phyloP scores from a whole-genome alignment of 2,329 filamentous ascomycete species.

The Exophiala calicioides region DNA sequence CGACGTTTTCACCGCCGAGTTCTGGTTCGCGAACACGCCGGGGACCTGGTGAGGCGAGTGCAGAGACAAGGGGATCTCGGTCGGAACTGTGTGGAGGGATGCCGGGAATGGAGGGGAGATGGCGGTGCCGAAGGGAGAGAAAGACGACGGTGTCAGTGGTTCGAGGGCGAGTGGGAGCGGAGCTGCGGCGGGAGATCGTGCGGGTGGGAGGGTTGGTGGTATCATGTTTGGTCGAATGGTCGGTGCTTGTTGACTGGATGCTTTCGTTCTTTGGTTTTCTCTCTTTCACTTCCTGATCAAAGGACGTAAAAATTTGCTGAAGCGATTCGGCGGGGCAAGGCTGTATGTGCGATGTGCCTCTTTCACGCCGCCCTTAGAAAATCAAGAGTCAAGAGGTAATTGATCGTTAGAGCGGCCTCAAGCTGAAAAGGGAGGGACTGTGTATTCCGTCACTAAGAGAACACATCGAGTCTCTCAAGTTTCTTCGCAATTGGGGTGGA shows the following conservation, averaged over 20 bases:
- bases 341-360: no score
- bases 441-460: no score
- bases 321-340: no score
- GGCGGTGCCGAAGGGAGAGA: constrained; percentile 80
- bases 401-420: no score
- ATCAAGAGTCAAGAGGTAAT: no score
- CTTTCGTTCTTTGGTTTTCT: no score
- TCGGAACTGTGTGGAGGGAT: constrained; percentile 44
- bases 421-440: no score
- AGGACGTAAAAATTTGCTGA: no score
- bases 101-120: constrained; percentile 70
- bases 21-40: constrained; percentile 75
- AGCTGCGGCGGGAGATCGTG: neutral
- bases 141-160: constrained; percentile 68
- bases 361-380: no score
- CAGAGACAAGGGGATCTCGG: constrained; percentile 37
- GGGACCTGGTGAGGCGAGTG: constrained; percentile 43
- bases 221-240: constrained; percentile 6
- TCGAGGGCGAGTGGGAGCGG: constrained; percentile 53
- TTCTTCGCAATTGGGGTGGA: no score
- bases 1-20: constrained; percentile 81
- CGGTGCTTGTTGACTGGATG: neutral
- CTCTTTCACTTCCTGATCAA: no score
- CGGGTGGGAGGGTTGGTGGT: constrained; percentile 12
- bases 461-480: no score